These are phyloP conservation scores for Cyclotella cryptica DNA, from an alignment of 108 stramenopile species.

Conservation along the genomic window DNA sequence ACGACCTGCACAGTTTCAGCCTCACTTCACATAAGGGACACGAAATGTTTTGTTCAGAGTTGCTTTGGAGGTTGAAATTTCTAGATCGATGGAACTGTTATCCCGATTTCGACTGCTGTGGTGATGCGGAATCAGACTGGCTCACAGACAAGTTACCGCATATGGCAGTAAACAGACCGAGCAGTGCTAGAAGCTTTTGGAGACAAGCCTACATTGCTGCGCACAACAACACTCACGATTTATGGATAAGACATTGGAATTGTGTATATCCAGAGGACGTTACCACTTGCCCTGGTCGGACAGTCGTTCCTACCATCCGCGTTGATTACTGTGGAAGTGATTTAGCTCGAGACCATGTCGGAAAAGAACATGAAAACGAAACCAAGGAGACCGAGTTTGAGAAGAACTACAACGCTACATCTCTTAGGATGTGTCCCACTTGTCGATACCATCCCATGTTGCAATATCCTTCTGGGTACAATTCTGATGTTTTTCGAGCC, in stretches of 20 bases:
- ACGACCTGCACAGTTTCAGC: slow-evolving; percentile 16
- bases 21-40: slow-evolving; percentile 13
- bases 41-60: slow-evolving; percentile 21
- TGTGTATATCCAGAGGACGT: slow-evolving; percentile 64
- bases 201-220: slow-evolving; percentile 60
- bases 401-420: slow-evolving; percentile 20
- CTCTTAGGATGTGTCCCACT: slow-evolving; percentile 34
- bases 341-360: not conserved
- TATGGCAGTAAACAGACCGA: not conserved
- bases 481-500: slow-evolving; percentile 14
- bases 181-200: slow-evolving; percentile 31
- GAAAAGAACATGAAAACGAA: slow-evolving; percentile 10
- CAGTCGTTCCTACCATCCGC: slow-evolving; percentile 17
- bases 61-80: slow-evolving; percentile 64
- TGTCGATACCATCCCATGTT: slow-evolving; percentile 49
- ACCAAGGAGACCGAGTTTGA: not conserved
- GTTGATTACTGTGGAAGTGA: not conserved
- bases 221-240: slow-evolving; percentile 64
- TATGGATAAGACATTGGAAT: slow-evolving; percentile 83
- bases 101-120: slow-evolving; percentile 5
- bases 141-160: not conserved
- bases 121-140: not conserved
- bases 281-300: slow-evolving; percentile 56
- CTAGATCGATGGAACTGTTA: slow-evolving; percentile 58
- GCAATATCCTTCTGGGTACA: slow-evolving; percentile 10